Percentiles rank a stretch among this genome's conserved stretches.
Conservation (phyloP, 768 basidiomycete genomes). For the Thelephora ganbajun region DNA sequence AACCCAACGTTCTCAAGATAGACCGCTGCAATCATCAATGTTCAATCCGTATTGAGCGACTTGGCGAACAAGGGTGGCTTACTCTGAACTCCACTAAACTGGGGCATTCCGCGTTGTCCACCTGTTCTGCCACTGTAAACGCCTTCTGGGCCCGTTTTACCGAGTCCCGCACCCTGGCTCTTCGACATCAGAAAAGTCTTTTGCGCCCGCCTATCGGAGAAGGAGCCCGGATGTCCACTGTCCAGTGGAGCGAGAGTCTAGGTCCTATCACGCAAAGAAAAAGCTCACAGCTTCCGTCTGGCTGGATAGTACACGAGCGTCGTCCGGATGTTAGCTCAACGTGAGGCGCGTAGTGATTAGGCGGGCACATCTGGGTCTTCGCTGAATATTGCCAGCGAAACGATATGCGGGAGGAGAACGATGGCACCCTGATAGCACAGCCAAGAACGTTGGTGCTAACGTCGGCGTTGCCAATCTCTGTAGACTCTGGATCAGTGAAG, state of each 20-base stretch:
- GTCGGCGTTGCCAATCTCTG: conserved; percentile 53
- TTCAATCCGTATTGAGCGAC: background rate
- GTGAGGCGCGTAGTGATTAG: conserved; percentile 1
- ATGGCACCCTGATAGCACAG: conserved; percentile 60
- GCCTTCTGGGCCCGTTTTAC: conserved; percentile 70
- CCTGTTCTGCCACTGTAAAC: conserved; percentile 55
- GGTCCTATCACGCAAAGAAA: conserved; percentile 16
- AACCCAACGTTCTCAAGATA: conserved; percentile 62
- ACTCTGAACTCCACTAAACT: conserved; percentile 57
- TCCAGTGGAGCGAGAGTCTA: conserved; percentile 9
- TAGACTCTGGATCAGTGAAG: conserved; percentile 7
- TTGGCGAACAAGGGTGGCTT: conserved; percentile 9
- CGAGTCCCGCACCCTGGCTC: conserved; percentile 25
- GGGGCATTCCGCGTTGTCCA: conserved; percentile 39
- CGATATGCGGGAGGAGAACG: conserved; percentile 4
- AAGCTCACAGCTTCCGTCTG: conserved; percentile 77
- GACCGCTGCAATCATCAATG: conserved; percentile 33
- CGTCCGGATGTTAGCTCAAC: conserved; percentile 48
- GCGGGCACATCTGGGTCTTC: background rate
- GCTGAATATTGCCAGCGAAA: background rate
- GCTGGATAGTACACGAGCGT: conserved; percentile 61
- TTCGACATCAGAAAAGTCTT: conserved; percentile 15
- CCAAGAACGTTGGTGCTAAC: conserved; percentile 52
- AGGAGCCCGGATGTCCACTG: conserved; percentile 17
- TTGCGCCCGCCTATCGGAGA: conserved; percentile 28